Conservation (phyloP, 169 alveolate genomes). For the Sarcocystis neurona region DNA sequence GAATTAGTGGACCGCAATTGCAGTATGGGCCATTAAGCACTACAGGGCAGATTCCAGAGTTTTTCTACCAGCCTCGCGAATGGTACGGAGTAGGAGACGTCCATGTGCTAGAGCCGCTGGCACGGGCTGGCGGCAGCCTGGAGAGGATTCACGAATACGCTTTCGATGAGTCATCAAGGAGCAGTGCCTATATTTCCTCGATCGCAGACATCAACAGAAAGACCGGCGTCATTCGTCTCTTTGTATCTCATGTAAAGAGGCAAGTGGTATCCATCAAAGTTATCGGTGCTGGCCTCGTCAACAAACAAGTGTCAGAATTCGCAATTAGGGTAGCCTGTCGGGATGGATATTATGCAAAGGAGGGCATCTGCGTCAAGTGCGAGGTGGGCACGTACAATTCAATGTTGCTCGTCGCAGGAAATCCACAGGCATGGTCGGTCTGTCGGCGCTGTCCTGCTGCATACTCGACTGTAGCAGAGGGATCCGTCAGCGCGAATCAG, state of each 20-base stretch:
- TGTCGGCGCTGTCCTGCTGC: background rate
- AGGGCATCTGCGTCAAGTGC: constrained; percentile 73
- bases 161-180: too few relatives aligned
- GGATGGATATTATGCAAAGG: constrained; percentile 65
- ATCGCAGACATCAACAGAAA: constrained; percentile 20
- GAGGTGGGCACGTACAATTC: constrained; percentile 76
- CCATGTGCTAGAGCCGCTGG: constrained; percentile 31
- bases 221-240: constrained; percentile 57
- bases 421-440: constrained; percentile 52
- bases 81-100: constrained; percentile 53
- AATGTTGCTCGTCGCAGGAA: constrained; percentile 60
- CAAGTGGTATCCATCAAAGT: constrained; percentile 28
- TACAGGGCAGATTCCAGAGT: constrained; percentile 35
- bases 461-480: constrained; percentile 62
- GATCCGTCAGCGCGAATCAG: constrained; percentile 71
- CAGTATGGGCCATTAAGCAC: constrained; percentile 37
- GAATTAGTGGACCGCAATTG: constrained; percentile 30
- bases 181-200: background rate
- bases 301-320: constrained; percentile 34
- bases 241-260: constrained; percentile 23
- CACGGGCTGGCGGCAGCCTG: background rate
- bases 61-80: constrained; percentile 35
- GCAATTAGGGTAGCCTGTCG: constrained; percentile 67
- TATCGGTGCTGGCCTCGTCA: constrained; percentile 66
- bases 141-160: constrained; percentile 11